A percentile compares a stretch with the other conserved stretches of the same genome.
phyloP scores from a whole-genome alignment of 441 rosid species.

The Pelargonium fulgidum region DNA sequence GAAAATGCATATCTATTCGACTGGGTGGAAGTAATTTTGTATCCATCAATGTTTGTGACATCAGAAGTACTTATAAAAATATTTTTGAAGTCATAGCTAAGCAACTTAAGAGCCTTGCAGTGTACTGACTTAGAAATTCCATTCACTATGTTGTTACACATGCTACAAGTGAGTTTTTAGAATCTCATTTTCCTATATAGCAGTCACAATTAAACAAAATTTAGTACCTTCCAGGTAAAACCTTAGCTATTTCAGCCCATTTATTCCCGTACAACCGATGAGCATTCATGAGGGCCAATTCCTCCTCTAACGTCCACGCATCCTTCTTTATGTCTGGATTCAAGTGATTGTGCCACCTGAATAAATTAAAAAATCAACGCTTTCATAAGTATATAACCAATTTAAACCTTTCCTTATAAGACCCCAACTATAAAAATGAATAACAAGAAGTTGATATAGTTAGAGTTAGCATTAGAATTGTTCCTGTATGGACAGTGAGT shows the following conservation, averaged over 20 bases:
- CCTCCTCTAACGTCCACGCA: slow-evolving; percentile 95
- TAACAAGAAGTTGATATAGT: too few species aligned
- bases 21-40: too few species aligned
- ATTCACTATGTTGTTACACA: neutral
- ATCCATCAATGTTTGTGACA: too few species aligned
- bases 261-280: slow-evolving; percentile 74
- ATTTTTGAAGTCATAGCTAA: too few species aligned
- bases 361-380: slow-evolving; percentile 13
- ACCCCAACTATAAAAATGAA: too few species aligned
- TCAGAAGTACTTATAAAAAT: too few species aligned
- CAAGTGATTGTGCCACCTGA: slow-evolving; percentile 99
- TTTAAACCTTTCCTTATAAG: too few species aligned
- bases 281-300: slow-evolving; percentile 70
- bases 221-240: slow-evolving; percentile 85
- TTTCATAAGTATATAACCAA: slow-evolving; percentile 12
- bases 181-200: neutral
- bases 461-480: neutral
- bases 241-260: slow-evolving; percentile 99
- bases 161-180: neutral
- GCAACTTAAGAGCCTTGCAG: neutral
- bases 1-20: too few species aligned
- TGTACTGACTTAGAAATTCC: neutral
- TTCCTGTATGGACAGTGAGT: neutral
- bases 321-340: slow-evolving; percentile 93
- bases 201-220: neutral